phyloP scores from a whole-genome alignment of 1,284 basidiomycete genomes.

The Cryptococcus jaspeensis region DNA sequence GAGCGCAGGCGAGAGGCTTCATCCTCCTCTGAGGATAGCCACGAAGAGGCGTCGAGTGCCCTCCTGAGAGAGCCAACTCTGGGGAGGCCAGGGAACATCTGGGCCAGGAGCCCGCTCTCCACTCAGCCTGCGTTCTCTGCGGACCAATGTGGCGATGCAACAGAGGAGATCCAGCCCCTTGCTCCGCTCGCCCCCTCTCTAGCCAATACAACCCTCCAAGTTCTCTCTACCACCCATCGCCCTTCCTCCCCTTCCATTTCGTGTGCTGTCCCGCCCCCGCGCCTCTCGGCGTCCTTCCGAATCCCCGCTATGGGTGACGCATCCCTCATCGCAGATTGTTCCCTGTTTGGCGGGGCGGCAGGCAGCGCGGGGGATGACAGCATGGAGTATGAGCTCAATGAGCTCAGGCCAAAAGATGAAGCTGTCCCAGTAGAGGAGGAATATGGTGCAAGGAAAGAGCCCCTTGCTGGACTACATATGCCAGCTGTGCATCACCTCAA shows the following conservation, averaged over 20 bases:
- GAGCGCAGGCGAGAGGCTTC: too few relatives aligned
- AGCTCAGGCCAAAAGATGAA: slow-evolving; percentile 4
- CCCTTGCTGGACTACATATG: too few relatives aligned
- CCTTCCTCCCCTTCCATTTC: not conserved
- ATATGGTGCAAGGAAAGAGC: not conserved
- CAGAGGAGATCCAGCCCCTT: not conserved
- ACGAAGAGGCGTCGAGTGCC: too few relatives aligned
- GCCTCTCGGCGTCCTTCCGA: slow-evolving; percentile 16
- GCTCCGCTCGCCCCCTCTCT: not conserved
- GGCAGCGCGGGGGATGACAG: slow-evolving; percentile 15
- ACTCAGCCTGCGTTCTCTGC: not conserved
- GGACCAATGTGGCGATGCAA: not conserved
- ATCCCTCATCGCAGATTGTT: slow-evolving; percentile 16
- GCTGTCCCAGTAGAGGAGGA: not conserved
- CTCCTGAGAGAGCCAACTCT: not conserved
- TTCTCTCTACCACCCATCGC: not conserved
- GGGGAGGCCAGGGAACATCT: not conserved
- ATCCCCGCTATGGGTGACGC: slow-evolving; percentile 8
- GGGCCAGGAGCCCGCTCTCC: not conserved
- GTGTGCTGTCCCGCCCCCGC: not conserved
- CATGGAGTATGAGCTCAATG: slow-evolving; percentile 11
- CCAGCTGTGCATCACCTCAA: not conserved
- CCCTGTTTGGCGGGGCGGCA: slow-evolving; percentile 10
- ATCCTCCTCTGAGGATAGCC: too few relatives aligned
- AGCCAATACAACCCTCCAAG: not conserved